Conservation (phyloP, 2,329 filamentous ascomycete genomes). For the Venturiaceae sp. region DNA sequence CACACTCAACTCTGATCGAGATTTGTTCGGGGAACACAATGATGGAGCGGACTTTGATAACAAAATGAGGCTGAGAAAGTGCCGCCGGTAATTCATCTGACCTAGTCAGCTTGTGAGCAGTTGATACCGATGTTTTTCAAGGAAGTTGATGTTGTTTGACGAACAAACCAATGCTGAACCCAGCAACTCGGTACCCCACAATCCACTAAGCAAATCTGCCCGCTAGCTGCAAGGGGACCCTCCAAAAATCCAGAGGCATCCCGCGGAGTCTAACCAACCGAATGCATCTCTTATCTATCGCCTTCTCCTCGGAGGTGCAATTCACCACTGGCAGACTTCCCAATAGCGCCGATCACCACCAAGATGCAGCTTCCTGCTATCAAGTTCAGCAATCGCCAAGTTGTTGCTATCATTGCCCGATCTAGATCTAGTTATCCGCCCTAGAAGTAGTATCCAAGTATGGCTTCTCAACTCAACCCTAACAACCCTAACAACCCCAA, state of each 20-base stretch:
- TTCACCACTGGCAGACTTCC: neutral
- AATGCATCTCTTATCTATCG: neutral
- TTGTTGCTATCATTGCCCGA: neutral
- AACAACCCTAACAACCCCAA: slow-evolving; percentile 6
- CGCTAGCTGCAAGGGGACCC: neutral
- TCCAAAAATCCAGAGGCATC: neutral
- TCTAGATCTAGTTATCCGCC: neutral
- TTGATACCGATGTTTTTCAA: too few relatives aligned
- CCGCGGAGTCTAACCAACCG: neutral
- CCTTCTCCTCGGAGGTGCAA: neutral
- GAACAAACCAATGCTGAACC: too few relatives aligned
- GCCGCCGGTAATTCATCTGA: too few relatives aligned
- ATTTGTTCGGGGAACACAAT: too few relatives aligned
- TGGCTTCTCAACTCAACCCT: neutral
- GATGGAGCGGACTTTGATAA: too few relatives aligned
- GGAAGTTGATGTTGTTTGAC: too few relatives aligned
- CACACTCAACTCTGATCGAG: too few relatives aligned
- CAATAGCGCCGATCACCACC: neutral
- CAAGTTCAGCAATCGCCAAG: neutral
- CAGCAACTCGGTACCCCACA: too few relatives aligned
- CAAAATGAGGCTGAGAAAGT: too few relatives aligned
- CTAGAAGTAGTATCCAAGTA: neutral
- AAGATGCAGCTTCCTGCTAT: neutral
- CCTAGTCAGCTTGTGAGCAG: too few relatives aligned
- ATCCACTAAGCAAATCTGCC: neutral